phyloP scores from a whole-genome alignment of 2,329 filamentous ascomycete species.

The Blumeria graminis region DNA sequence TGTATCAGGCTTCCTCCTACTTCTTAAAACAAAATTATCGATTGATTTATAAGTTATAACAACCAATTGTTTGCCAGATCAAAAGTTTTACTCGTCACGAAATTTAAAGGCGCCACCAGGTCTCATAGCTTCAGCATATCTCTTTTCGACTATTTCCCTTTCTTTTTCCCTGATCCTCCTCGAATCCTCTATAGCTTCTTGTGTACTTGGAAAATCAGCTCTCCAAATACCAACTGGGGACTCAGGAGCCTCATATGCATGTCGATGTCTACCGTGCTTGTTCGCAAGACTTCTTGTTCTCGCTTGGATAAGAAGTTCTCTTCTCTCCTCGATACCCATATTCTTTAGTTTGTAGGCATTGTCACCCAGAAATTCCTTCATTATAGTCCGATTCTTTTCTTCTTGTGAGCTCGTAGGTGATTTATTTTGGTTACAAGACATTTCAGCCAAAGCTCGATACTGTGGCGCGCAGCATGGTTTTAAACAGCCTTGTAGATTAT shows the following conservation, averaged over 20 bases:
- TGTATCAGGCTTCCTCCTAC: no score
- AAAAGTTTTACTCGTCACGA: constrained; percentile 35
- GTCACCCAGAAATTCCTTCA: constrained; percentile 30
- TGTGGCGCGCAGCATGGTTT: constrained; percentile 27
- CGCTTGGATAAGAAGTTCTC: constrained; percentile 49
- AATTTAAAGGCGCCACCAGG: constrained; percentile 58
- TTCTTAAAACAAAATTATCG: no score
- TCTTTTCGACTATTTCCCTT: constrained; percentile 39
- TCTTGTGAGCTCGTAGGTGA: constrained; percentile 10
- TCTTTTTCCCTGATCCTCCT: constrained; percentile 39
- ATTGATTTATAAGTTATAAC: no score
- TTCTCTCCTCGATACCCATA: constrained; percentile 35
- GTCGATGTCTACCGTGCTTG: constrained; percentile 51
- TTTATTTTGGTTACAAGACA: constrained; percentile 6
- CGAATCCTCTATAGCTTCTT: constrained; percentile 45
- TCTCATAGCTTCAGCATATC: constrained; percentile 62
- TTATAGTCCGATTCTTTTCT: constrained; percentile 22
- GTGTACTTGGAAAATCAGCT: constrained; percentile 69
- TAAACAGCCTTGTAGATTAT: constrained; percentile 36
- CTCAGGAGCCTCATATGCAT: constrained; percentile 42
- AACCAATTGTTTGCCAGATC: neutral
- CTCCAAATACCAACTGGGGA: constrained; percentile 83
- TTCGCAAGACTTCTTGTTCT: constrained; percentile 50
- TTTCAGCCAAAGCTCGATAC: constrained; percentile 13
- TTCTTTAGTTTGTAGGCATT: constrained; percentile 31